Evolutionary conservation across 176 grass and related monocot species (phyloP), one percentile per base, ranked within the genome.

Genomic region (Rhynchospora breviuscula): DNA sequence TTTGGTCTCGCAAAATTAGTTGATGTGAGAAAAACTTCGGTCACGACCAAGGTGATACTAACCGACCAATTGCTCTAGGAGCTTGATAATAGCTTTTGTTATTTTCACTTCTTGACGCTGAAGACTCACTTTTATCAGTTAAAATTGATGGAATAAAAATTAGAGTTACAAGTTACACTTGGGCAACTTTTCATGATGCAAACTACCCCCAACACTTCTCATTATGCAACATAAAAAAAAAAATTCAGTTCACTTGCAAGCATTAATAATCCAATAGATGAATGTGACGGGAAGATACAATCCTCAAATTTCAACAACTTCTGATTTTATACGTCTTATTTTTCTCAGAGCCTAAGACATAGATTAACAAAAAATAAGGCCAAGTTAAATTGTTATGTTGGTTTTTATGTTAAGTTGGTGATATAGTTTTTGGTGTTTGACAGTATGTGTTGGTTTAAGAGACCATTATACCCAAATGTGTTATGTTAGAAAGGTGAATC

Each of bases 1-100:
- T 97, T 97, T 72, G 94, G 94, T 19, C 67, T 97, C 6, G 92
- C 89, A 0, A 97, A 97, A 80, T 83, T 87, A 84, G 49, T 97
- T 22, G 94, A 94, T 49, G 88, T 84, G 51, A 91, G 62, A 57
- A 92, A 83, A 67, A 94, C 93, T n/a, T 90, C 90, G 19, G 94
- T 97, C 29, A 94, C 94, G 0, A 97, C 94, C 0, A 46, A 7
- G 44, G 5, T 97, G 21, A 76, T 76, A 22, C 15, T 76, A 53
- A 76, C 49, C 3, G 31, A 76, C 21, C 21, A 15, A 54, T 76
- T 76, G 46, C 22, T 54, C 21, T 29, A 76, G 26, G 44, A 31
- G 26, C 72, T 76, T 76, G 49, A 56, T 52, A 52, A 53, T 53
- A 8, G 47, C 10, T 53, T 76, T 53, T 29, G 17, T 46, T 71